phyloP scores from a whole-genome alignment of 495 filamentous ascomycete species.

The Articulospora tetracladia region DNA sequence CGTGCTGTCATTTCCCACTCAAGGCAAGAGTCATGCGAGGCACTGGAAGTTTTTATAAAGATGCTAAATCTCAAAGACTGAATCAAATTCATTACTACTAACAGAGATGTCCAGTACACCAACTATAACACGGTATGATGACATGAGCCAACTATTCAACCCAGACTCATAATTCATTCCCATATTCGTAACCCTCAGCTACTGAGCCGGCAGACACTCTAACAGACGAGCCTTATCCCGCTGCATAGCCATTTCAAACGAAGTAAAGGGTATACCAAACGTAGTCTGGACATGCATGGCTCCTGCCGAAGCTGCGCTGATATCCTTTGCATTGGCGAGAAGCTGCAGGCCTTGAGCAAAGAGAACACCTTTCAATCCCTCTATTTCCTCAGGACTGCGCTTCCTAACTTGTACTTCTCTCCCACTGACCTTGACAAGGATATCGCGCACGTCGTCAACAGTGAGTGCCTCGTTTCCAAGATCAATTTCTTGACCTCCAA shows the following conservation, averaged over 20 bases:
- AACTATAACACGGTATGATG: too few species aligned
- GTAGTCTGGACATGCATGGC: constrained; percentile 16
- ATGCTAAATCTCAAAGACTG: too few species aligned
- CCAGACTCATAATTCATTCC: too few species aligned
- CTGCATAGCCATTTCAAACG: constrained; percentile 23
- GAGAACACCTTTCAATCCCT: constrained; percentile 10
- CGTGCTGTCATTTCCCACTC: too few species aligned
- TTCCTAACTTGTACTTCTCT: constrained; percentile 14
- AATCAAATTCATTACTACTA: too few species aligned
- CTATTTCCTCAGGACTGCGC: constrained; percentile 14
- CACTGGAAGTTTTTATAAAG: too few species aligned
- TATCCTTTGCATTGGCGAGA: constrained; percentile 17
- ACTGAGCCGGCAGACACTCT: too few species aligned
- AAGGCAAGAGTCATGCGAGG: too few species aligned
- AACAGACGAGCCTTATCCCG: constrained; percentile 23
- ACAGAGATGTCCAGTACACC: too few species aligned
- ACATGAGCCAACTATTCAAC: too few species aligned
- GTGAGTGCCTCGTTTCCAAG: constrained; percentile 35
- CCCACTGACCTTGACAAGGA: constrained; percentile 22
- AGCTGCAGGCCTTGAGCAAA: constrained; percentile 16
- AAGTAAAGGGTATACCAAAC: constrained; percentile 25
- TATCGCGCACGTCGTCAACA: constrained; percentile 29
- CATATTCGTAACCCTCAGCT: too few species aligned
- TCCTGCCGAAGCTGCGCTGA: not conserved
- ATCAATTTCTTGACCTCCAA: constrained; percentile 34